Conservation (phyloP, 1,284 basidiomycete species). For the Pseudozyma hubeiensis region DNA sequence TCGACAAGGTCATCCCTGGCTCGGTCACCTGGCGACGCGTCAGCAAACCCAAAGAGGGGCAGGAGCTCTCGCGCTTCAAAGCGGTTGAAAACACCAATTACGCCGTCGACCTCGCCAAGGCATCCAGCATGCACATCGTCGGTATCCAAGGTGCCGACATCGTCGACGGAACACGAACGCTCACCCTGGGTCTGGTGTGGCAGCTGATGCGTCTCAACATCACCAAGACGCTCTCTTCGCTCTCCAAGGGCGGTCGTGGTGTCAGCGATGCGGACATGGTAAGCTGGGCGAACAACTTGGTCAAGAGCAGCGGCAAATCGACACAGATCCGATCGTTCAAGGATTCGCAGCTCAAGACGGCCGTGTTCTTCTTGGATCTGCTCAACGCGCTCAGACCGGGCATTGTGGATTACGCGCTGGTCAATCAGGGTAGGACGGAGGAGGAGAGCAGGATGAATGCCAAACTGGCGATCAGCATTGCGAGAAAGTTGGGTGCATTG, state of each 20-base stretch:
- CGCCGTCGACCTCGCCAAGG: constrained; percentile 88
- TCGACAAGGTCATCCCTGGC: constrained; percentile 93
- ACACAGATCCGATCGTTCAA: constrained; percentile 88
- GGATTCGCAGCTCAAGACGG: constrained; percentile 89
- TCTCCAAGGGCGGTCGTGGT: constrained; percentile 80
- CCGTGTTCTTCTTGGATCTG: constrained; percentile 92
- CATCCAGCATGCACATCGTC: constrained; percentile 93
- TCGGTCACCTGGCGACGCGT: constrained; percentile 93
- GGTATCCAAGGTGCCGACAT: constrained; percentile 98
- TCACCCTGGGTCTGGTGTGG: constrained; percentile 96
- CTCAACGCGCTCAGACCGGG: constrained; percentile 91
- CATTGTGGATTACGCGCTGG: constrained; percentile 89
- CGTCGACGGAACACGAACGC: constrained; percentile 88
- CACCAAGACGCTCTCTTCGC: constrained; percentile 84
- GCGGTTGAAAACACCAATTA: constrained; percentile 99
- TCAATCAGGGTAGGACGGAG: constrained; percentile 78
- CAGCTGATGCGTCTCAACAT: constrained; percentile 96
- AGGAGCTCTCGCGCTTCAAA: constrained; percentile 92
- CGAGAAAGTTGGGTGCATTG: constrained; percentile 93
- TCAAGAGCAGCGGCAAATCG: constrained; percentile 79
- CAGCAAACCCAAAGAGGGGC: constrained; percentile 85
- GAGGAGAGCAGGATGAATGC: constrained; percentile 94
- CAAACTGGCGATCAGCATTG: constrained; percentile 90
- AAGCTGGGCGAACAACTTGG: constrained; percentile 92
- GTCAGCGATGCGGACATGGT: constrained; percentile 94